These are phyloP conservation scores for Pleurotus djamor DNA, from an alignment of 768 basidiomycete species.

Conservation along the genomic window DNA sequence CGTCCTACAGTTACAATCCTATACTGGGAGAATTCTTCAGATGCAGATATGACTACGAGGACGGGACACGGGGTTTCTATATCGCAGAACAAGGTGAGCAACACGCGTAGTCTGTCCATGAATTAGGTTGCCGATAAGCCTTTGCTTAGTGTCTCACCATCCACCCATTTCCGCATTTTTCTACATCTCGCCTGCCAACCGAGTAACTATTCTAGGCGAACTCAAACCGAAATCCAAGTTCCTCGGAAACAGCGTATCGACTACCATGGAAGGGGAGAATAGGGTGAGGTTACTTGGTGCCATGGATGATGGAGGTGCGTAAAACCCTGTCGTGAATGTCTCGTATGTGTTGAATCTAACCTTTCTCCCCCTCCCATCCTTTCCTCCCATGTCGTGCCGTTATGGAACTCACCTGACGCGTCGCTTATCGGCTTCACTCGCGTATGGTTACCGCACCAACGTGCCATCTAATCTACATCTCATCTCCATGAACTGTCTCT, in stretches of 20 bases:
- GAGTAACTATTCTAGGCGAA: constrained; percentile 86
- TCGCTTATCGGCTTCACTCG: not conserved
- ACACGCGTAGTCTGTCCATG: constrained; percentile 48
- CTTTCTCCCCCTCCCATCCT: not conserved
- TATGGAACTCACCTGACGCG: not conserved
- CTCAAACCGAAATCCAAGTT: constrained; percentile 95
- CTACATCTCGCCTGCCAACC: constrained; percentile 91
- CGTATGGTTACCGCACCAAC: not conserved
- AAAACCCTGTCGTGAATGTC: constrained; percentile 3
- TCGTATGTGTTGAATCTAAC: constrained; percentile 6
- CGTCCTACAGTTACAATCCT: constrained; percentile 79
- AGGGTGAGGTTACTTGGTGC: constrained; percentile 79
- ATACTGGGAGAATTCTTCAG: constrained; percentile 98
- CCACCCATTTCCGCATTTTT: constrained; percentile 95
- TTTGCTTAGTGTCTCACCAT: constrained; percentile 80
- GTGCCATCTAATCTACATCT: constrained; percentile 1
- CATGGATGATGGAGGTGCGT: constrained; percentile 84
- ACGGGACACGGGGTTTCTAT: constrained; percentile 91
- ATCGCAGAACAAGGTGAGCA: constrained; percentile 97
- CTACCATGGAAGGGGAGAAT: constrained; percentile 96
- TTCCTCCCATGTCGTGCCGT: not conserved
- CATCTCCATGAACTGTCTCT: not conserved
- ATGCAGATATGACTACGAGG: constrained; percentile 89
- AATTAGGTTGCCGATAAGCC: too few relatives aligned
- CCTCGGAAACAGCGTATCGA: constrained; percentile 95